phyloP scores from a whole-genome alignment of 2,329 filamentous ascomycete species.

The Beauveria sp. region DNA sequence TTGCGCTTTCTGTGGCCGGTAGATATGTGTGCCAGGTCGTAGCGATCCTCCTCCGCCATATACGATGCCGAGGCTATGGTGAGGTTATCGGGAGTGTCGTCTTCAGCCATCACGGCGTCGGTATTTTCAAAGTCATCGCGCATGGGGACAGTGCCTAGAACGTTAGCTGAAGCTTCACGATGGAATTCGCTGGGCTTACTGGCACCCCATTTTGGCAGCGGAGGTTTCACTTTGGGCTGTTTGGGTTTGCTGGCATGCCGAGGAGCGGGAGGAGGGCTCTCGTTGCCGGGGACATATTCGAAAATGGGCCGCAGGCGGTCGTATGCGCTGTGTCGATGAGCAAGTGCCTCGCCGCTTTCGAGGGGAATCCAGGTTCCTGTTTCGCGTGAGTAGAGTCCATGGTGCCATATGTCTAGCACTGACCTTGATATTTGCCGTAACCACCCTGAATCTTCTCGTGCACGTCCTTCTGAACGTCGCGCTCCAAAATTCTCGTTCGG shows the following conservation, averaged over 20 bases:
- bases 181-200: conserved; percentile 17
- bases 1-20: conserved; percentile 69
- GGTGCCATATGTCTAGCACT: conserved; percentile 12
- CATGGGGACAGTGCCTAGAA: conserved; percentile 12
- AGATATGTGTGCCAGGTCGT: conserved; percentile 58
- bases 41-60: conserved; percentile 73
- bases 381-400: neutral
- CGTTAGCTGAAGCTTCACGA: neutral
- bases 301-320: conserved; percentile 82
- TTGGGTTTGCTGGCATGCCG: conserved; percentile 88
- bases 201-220: conserved; percentile 51
- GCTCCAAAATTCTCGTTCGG: conserved; percentile 86
- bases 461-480: conserved; percentile 91
- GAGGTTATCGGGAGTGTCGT: conserved; percentile 75
- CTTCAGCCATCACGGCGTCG: conserved; percentile 58
- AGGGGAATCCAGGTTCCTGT: conserved; percentile 94
- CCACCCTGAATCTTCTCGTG: conserved; percentile 98
- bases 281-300: conserved; percentile 75
- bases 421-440: conserved; percentile 97
- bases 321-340: conserved; percentile 78
- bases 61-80: conserved; percentile 80
- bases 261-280: conserved; percentile 86
- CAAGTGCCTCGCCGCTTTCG: conserved; percentile 69
- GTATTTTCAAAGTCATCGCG: conserved; percentile 58
- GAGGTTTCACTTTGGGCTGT: conserved; percentile 46